Conservation (phyloP, 176 grass and related monocot species). For the Oryza nivara region DNA sequence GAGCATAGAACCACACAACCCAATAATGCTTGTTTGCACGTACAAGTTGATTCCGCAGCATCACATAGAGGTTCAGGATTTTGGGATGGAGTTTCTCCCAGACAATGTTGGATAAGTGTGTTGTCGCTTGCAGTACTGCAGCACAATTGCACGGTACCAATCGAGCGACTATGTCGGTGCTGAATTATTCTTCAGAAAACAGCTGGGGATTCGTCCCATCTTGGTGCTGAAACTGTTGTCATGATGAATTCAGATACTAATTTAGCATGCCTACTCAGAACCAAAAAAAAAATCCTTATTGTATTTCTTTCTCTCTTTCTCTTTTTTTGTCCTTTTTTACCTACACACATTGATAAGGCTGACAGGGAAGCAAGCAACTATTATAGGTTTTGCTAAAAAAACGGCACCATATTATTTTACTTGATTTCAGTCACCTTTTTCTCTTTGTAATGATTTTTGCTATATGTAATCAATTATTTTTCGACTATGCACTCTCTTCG, state of each 20-base stretch:
- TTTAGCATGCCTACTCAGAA: neutral
- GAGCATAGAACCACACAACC: neutral
- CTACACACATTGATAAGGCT: neutral
- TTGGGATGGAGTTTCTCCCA: neutral
- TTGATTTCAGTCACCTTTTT: too few relatives aligned
- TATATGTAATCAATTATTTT: too few relatives aligned
- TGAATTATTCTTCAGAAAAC: conserved; percentile 3
- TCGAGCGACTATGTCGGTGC: neutral
- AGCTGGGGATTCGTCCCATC: neutral
- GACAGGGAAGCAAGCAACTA: neutral
- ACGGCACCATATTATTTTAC: too few relatives aligned
- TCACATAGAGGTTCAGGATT: neutral
- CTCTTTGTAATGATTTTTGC: too few relatives aligned
- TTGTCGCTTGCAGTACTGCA: neutral
- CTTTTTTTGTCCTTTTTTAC: neutral
- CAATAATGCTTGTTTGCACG: neutral
- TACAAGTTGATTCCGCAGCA: neutral
- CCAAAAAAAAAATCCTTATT: neutral
- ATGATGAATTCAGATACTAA: neutral
- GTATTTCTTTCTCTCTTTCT: neutral
- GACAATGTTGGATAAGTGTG: neutral
- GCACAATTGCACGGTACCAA: neutral
- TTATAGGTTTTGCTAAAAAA: too few relatives aligned
- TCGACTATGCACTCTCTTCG: too few relatives aligned
- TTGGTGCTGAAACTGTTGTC: neutral